Base-by-base conservation (phyloP, 352 stramenopile species). In the Aphanomyces euteiches region DNA sequence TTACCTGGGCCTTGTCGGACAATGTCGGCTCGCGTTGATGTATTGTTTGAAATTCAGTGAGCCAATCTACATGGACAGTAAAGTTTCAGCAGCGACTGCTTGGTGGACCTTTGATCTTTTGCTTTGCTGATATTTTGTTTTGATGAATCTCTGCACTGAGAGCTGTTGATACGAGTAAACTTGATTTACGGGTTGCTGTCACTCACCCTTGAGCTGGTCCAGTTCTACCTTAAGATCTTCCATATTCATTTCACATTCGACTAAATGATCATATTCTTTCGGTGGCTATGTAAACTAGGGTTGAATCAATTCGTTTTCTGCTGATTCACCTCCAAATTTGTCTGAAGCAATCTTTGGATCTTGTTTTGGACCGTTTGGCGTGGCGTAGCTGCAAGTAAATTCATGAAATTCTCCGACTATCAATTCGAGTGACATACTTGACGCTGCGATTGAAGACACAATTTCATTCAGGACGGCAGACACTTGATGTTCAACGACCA, bases 1-100 rank as follows among this genome's bases (percentile, higher is more conserved):
- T 5, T 2, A 67, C 59, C 37, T 84, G 76, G 7, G 84, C 77
- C 57, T 93, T 92, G 47, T 93, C 85, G n/a, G 90, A 78, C n/a
- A 91, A 85, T 28, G 76, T 80, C 5, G 84, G 85, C 0, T 91
- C 84, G 0, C 82, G 77, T 0, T 74, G 72, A 57, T 89, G 70
- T 41, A 75, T 68, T 10, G 56, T 50, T 64, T 88, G 76, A 41
- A 93, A 93, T 3, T 75, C 75, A 7, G 73, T 59, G 17, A 93
- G 74, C 85, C 84, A 93, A 5, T 71, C 56, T 69, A 41, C n/a
- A 17, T 5, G 39, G 3, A 53, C 12, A 53, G 47, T 67, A 34
- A 59, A 15, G 37, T 10, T 19, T n/a, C 12, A 47, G 28, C 56
- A 28, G 28, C 28, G 28, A 28, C 28, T 28, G 28, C 28, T 28